phyloP scores from a whole-genome alignment of 2,329 filamentous ascomycete genomes.

The Cladophialophora exuberans region DNA sequence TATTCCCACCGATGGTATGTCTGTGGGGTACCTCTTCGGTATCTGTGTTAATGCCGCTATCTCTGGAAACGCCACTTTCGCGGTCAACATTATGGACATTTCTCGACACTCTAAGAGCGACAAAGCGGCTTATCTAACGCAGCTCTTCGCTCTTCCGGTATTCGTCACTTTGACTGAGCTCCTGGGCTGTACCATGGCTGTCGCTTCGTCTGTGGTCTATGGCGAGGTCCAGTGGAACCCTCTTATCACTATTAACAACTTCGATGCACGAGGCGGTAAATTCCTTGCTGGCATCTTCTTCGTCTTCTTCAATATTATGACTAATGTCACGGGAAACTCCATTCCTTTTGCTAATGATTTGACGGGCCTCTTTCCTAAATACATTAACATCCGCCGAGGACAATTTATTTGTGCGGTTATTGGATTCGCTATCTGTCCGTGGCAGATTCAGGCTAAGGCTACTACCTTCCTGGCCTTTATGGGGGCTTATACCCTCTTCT shows the following conservation, averaged over 20 bases:
- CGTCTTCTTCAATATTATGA: slow-evolving; percentile 20
- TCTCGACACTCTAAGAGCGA: slow-evolving; percentile 42
- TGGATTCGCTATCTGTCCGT: slow-evolving; percentile 49
- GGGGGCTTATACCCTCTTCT: slow-evolving; percentile 31
- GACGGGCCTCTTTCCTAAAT: slow-evolving; percentile 56
- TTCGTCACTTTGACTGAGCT: slow-evolving; percentile 54
- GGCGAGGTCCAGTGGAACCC: slow-evolving; percentile 49
- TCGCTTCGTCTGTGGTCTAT: slow-evolving; percentile 42
- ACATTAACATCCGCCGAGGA: slow-evolving; percentile 56
- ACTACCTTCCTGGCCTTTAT: slow-evolving; percentile 45
- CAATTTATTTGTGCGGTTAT: slow-evolving; percentile 42
- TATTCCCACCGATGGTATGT: slow-evolving; percentile 9
- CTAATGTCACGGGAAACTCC: slow-evolving; percentile 30
- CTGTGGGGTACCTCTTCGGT: slow-evolving; percentile 11
- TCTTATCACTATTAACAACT: slow-evolving; percentile 43
- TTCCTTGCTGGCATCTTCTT: slow-evolving; percentile 54
- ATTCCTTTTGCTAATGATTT: slow-evolving; percentile 55
- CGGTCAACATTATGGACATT: slow-evolving; percentile 59
- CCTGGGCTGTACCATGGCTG: slow-evolving; percentile 61
- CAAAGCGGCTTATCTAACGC: slow-evolving; percentile 42
- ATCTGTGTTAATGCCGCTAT: slow-evolving; percentile 22
- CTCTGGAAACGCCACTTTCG: slow-evolving; percentile 39
- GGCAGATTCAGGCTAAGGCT: slow-evolving; percentile 50
- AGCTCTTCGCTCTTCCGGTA: slow-evolving; percentile 51
- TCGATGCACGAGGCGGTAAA: slow-evolving; percentile 38